Evolutionary conservation across 371 early-diverging fungal species (phyloP).

Genomic region (Mucor racemosus): DNA sequence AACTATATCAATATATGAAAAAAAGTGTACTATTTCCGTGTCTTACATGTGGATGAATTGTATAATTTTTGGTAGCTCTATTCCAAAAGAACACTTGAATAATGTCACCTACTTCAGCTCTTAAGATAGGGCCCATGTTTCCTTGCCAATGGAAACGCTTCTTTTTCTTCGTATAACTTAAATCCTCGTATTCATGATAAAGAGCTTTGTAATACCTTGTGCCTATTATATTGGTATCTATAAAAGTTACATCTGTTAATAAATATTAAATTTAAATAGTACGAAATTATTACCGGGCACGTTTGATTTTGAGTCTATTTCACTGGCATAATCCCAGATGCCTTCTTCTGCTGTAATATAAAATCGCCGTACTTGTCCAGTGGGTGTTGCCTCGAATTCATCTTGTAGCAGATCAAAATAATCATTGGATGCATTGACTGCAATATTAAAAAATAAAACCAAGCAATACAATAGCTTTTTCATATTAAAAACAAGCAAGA

Average conservation of each 20-base stretch:
- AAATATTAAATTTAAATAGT: background rate
- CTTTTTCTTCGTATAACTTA: slow-evolving; percentile 29
- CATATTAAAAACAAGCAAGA: too few species aligned
- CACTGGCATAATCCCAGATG: slow-evolving; percentile 52
- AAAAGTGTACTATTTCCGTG: too few species aligned
- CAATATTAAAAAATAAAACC: background rate
- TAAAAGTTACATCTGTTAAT: background rate
- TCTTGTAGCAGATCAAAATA: slow-evolving; percentile 40
- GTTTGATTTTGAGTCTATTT: background rate
- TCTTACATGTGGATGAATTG: slow-evolving; percentile 59
- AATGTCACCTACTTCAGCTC: slow-evolving; percentile 57
- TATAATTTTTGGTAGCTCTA: slow-evolving; percentile 38
- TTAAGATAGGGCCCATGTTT: slow-evolving; percentile 53
- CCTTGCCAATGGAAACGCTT: slow-evolving; percentile 47
- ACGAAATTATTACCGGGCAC: slow-evolving; percentile 20
- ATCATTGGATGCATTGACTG: slow-evolving; percentile 4
- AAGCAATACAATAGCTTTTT: background rate
- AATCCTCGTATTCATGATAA: slow-evolving; percentile 56
- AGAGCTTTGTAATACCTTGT: slow-evolving; percentile 51
- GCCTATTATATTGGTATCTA: slow-evolving; percentile 32
- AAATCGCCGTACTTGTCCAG: slow-evolving; percentile 34
- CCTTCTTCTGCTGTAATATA: slow-evolving; percentile 57
- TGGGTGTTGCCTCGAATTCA: slow-evolving; percentile 32
- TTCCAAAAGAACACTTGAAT: slow-evolving; percentile 52
- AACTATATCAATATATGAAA: too few species aligned